Base-by-base conservation (phyloP, 306 rosid species). In the Leucaena leucocephala region DNA sequence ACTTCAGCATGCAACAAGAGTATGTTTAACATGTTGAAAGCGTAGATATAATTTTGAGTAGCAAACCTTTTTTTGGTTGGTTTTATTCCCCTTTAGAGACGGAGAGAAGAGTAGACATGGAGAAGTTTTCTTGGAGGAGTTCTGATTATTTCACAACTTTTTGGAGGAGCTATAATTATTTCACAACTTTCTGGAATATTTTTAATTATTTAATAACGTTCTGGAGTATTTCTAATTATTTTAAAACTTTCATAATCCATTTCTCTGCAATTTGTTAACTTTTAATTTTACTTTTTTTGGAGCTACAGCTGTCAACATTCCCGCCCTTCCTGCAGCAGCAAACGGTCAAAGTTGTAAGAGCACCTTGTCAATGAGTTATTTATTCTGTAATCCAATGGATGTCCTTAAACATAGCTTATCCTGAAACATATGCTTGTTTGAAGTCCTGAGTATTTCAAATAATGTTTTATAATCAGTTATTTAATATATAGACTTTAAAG, bases 321-420 rank as follows among this genome's bases (percentile, higher is more conserved):
- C 99, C 55, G 98, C 99, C 34, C 99, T 95, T 84, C 99, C 99
- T 63, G 99, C 97, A 0, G 99, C 96, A 68, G 93, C 99, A 76
- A 84, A 94, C 50, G 82, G 89, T 76, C 91, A 87, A 84, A 89
- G n/a, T 46, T 84, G 99, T 95, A 88, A 86, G 87, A 38, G 63
- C 63, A 63, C 63, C 71, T 72, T 35, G 40, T 74, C 76, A 55
- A 9, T 34, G 76, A 71, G 16, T 33, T 48, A 45, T 52, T 82
- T 50, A 71, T 79, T 81, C 77, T 46, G 67, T 64, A 11, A 49
- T 78, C 78, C 38, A 59, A 48, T 43, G 67, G 78, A 70, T 62
- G 14, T 74, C 66, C 57, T 50, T 49, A 27, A 50, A 36, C 74
- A 58, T n/a, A 36, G 74, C 4, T 40, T 4, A 45, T 54, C 45